Evolutionary conservation across 805 yeast species (phyloP).

Genomic region (Suhomyces kilbournensis): DNA sequence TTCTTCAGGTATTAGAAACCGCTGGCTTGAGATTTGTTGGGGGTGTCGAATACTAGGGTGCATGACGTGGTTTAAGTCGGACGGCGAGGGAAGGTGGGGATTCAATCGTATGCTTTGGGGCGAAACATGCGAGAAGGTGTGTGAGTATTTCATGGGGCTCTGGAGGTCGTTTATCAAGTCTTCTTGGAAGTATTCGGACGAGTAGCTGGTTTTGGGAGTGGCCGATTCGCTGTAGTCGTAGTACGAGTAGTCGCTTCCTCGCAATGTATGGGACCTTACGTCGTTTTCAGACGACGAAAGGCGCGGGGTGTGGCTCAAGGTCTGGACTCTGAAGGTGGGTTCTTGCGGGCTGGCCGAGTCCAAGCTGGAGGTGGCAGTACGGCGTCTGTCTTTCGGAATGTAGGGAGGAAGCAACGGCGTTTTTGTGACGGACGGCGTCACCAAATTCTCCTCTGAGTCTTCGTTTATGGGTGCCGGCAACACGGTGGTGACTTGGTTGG

Average conservation of each 20-base stretch:
- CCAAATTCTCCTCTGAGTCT: background rate
- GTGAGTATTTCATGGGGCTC: slow-evolving; percentile 1
- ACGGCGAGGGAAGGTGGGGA: background rate
- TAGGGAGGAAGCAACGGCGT: slow-evolving; percentile 19
- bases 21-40: background rate
- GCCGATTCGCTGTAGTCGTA: slow-evolving; percentile 3
- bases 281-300: background rate
- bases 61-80: background rate
- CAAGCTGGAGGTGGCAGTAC: background rate
- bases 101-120: background rate
- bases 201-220: slow-evolving; percentile 1
- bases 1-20: slow-evolving; percentile 20
- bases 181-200: background rate
- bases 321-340: slow-evolving; percentile 4
- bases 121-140: background rate
- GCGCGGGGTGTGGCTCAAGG: background rate
- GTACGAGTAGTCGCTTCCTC: slow-evolving; percentile 5
- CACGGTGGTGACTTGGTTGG: slow-evolving; percentile 1
- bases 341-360: slow-evolving; percentile 2
- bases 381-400: slow-evolving; percentile 1
- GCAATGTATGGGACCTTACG: background rate
- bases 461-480: background rate
- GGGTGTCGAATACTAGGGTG: background rate
- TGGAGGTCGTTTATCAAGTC: background rate
- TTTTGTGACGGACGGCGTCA: slow-evolving; percentile 18